phyloP scores from a whole-genome alignment of 1,284 basidiomycete species.

The Amylostereum areolatum region DNA sequence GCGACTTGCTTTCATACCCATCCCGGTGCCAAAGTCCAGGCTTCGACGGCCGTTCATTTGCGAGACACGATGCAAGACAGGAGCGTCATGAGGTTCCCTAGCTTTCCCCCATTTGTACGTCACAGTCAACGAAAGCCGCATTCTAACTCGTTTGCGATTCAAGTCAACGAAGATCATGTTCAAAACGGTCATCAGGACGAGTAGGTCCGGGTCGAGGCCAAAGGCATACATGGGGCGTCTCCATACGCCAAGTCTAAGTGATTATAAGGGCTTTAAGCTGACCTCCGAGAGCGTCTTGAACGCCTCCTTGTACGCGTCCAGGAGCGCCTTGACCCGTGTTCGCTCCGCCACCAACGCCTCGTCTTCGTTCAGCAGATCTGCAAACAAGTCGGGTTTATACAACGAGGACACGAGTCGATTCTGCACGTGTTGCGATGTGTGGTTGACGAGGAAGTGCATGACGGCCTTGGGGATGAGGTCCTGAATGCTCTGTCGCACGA shows the following conservation, averaged over 20 bases:
- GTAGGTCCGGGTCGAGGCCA: not conserved
- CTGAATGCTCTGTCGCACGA: conserved; percentile 94
- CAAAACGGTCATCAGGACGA: not conserved
- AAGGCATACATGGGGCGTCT: not conserved
- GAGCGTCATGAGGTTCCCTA: not conserved
- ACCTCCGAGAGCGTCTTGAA: conserved; percentile 85
- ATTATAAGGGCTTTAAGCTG: conserved; percentile 58
- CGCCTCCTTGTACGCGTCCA: conserved; percentile 97
- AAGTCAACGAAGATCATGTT: not conserved
- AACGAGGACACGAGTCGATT: conserved; percentile 88
- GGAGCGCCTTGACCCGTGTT: conserved; percentile 86
- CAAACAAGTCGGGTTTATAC: conserved; percentile 93
- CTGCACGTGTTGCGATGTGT: conserved; percentile 94
- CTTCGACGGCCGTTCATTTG: too few relatives aligned
- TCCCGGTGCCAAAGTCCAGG: too few relatives aligned
- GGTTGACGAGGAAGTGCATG: conserved; percentile 95
- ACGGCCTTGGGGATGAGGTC: conserved; percentile 96
- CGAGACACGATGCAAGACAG: not conserved
- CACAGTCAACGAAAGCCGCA: too few relatives aligned
- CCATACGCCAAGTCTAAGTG: not conserved
- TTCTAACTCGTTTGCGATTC: too few relatives aligned
- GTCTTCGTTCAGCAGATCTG: conserved; percentile 91
- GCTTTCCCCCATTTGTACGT: too few relatives aligned
- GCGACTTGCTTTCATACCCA: too few relatives aligned
- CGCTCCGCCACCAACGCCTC: conserved; percentile 92